phyloP scores from a whole-genome alignment of 805 yeast genomes.

The Saccharomycopsis oosterbeekiorum region DNA sequence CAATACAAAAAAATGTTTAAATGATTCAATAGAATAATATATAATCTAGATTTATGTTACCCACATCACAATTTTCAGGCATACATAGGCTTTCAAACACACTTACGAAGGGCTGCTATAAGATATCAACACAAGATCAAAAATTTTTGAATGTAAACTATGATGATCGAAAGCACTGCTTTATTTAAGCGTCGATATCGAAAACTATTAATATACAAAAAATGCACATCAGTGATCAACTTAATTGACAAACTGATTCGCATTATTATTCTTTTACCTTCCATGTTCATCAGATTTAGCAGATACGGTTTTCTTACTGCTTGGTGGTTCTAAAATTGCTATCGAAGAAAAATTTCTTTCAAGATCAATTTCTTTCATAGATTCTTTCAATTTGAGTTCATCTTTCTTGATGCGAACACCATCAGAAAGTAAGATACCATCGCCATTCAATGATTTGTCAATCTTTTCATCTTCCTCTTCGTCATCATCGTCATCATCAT shows the following conservation, averaged over 20 bases:
- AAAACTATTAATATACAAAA: not conserved
- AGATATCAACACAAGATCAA: not conserved
- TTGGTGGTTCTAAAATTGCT: not conserved
- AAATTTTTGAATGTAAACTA: not conserved
- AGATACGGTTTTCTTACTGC: not conserved
- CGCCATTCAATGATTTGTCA: constrained; percentile 23
- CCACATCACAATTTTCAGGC: too few relatives aligned
- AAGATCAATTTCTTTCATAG: not conserved
- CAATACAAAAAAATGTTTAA: constrained; percentile 50
- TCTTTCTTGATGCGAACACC: constrained; percentile 12
- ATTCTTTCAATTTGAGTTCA: constrained; percentile 11
- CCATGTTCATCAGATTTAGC: not conserved
- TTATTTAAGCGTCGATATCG: not conserved
- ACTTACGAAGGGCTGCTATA: too few relatives aligned
- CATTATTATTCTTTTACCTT: not conserved
- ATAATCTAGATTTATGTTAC: not conserved
- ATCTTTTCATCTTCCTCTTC: constrained; percentile 31
- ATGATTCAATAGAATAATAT: constrained; percentile 2
- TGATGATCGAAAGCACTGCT: not conserved
- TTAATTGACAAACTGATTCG: too few relatives aligned
- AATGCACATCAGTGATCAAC: too few relatives aligned
- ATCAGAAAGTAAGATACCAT: constrained; percentile 19
- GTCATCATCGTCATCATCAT: constrained; percentile 30
- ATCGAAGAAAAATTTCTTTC: not conserved
- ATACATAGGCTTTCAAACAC: too few relatives aligned